Evolutionary conservation across 805 yeast species (phyloP).

Genomic region (Trichomonascus vanleenenianus): DNA sequence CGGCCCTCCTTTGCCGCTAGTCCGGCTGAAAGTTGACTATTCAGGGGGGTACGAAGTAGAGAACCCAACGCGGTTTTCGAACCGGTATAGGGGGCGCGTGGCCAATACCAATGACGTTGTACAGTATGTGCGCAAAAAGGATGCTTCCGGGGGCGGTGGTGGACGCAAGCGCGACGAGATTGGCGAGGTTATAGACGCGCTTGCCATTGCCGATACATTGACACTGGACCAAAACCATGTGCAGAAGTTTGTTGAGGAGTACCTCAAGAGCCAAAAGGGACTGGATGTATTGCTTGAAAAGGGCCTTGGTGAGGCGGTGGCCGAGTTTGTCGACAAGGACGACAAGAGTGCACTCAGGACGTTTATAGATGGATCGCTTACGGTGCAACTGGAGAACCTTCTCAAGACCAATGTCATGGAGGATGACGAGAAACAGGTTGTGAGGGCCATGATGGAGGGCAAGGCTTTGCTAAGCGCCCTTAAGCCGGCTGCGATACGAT

Average conservation of each 20-base stretch:
- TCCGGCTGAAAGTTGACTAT: slow-evolving; percentile 80
- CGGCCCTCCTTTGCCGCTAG: slow-evolving; percentile 67
- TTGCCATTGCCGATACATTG: slow-evolving; percentile 22
- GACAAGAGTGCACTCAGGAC: slow-evolving; percentile 60
- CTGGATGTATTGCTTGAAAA: slow-evolving; percentile 64
- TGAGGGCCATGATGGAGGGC: slow-evolving; percentile 4
- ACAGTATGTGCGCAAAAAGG: slow-evolving; percentile 51
- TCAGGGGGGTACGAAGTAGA: slow-evolving; percentile 89
- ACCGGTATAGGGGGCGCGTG: slow-evolving; percentile 79
- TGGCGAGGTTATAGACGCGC: slow-evolving; percentile 15
- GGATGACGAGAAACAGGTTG: slow-evolving; percentile 5
- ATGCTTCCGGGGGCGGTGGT: slow-evolving; percentile 13
- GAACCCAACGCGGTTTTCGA: slow-evolving; percentile 81
- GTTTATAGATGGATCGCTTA: slow-evolving; percentile 30
- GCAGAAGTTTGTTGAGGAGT: slow-evolving; percentile 54
- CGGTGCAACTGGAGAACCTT: slow-evolving; percentile 19
- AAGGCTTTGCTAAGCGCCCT: background rate
- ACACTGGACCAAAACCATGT: slow-evolving; percentile 42
- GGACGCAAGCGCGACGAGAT: background rate
- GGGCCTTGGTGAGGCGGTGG: slow-evolving; percentile 68
- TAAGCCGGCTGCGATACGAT: background rate
- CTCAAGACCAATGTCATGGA: slow-evolving; percentile 15
- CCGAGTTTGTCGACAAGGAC: slow-evolving; percentile 69
- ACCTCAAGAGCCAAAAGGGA: slow-evolving; percentile 48
- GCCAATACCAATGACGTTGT: slow-evolving; percentile 89